Conservation (phyloP, 169 alveolate genomes). For the Plasmodium cynomolgi region DNA sequence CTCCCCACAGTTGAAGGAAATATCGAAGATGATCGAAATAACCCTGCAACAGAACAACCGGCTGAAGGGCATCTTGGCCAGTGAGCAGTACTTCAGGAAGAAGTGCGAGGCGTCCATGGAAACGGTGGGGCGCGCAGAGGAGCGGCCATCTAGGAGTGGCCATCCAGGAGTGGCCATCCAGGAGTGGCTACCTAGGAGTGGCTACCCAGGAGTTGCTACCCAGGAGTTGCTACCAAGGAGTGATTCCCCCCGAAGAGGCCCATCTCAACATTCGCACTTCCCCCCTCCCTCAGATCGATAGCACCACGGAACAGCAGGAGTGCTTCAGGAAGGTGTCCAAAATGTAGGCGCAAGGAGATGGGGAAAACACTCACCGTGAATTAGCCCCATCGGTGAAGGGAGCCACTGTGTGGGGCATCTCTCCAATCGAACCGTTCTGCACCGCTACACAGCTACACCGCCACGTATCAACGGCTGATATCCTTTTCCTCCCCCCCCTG, state of each 20-base stretch:
- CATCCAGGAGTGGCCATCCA: background rate
- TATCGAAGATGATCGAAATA: slow-evolving; percentile 40
- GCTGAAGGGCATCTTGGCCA: slow-evolving; percentile 22
- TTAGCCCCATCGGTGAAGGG: background rate
- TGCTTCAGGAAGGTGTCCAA: slow-evolving; percentile 60
- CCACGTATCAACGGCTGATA: background rate
- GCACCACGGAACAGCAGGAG: slow-evolving; percentile 44
- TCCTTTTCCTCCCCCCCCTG: background rate
- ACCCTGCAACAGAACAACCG: slow-evolving; percentile 55
- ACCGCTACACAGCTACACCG: background rate
- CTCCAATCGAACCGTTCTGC: background rate
- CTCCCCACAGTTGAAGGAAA: slow-evolving; percentile 41
- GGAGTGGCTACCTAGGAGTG: background rate
- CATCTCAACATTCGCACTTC: background rate
- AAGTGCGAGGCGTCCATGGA: slow-evolving; percentile 61
- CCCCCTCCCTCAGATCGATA: slow-evolving; percentile 1
- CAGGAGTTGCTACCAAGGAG: background rate
- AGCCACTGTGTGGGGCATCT: background rate
- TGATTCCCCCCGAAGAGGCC: background rate
- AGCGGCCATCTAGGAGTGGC: background rate
- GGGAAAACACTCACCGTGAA: background rate
- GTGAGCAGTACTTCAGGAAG: slow-evolving; percentile 46
- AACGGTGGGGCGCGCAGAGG: slow-evolving; percentile 5
- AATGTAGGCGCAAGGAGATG: slow-evolving; percentile 8
- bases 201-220: background rate